A percentile compares a stretch with the other conserved stretches of the same genome.
Conservation (phyloP, 1,284 basidiomycete species). For the Malassezia globosa region DNA sequence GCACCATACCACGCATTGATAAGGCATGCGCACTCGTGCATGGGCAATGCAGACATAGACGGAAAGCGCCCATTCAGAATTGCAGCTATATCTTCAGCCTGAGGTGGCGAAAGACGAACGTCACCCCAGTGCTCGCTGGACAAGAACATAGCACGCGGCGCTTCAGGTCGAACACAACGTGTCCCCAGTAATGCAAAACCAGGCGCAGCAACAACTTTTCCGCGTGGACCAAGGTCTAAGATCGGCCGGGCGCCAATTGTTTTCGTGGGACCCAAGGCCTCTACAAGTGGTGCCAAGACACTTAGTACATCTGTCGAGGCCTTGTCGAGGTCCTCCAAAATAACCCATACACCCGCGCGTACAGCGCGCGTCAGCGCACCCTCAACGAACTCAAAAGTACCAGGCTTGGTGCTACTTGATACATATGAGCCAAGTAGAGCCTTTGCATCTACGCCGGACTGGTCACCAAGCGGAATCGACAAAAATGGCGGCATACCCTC, state of each 20-base stretch:
- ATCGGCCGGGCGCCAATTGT: conserved; percentile 64
- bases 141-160: conserved; percentile 52
- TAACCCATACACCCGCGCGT: conserved; percentile 80
- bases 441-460: conserved; percentile 65
- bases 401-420: conserved; percentile 72
- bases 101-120: conserved; percentile 24
- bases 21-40: conserved; percentile 21
- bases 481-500: conserved; percentile 55
- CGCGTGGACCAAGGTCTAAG: conserved; percentile 50
- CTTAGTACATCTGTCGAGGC: conserved; percentile 37
- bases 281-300: conserved; percentile 53
- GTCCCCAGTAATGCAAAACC: conserved; percentile 49
- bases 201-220: conserved; percentile 45
- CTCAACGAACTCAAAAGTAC: conserved; percentile 91
- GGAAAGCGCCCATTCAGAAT: conserved; percentile 28
- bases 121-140: conserved; percentile 54
- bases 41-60: conserved; percentile 16
- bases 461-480: conserved; percentile 67
- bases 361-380: conserved; percentile 84
- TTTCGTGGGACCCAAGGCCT: conserved; percentile 61
- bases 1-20: conserved; percentile 29
- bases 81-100: conserved; percentile 25
- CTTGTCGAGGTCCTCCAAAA: conserved; percentile 80
- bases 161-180: conserved; percentile 20
- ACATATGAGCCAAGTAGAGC: conserved; percentile 86